Evolutionary conservation across 78 protist genomes (phyloP).

Genomic region (Emiliania huxleyi): DNA sequence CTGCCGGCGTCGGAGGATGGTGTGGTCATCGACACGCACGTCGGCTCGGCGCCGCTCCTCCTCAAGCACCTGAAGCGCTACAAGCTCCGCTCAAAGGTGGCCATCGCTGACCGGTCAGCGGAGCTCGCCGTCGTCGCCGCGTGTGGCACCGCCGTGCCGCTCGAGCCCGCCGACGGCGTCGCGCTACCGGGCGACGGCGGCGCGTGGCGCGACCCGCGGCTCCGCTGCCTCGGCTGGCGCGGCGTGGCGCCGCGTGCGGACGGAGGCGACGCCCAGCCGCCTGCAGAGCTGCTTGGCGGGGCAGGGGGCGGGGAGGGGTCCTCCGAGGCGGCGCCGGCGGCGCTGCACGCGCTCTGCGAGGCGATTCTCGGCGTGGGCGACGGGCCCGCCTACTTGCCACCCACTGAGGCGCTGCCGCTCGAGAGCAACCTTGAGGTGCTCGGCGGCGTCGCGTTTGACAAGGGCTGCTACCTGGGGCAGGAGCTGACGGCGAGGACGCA

Average conservation of each 20-base stretch:
- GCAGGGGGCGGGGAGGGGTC: not conserved
- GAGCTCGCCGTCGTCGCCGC: not conserved
- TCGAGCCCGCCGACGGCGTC: not conserved
- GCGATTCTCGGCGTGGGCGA: not conserved
- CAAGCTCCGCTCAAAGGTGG: not conserved
- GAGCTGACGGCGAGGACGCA: slow-evolving; percentile 75
- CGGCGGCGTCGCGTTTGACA: slow-evolving; percentile 65
- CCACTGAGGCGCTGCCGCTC: slow-evolving; percentile 41
- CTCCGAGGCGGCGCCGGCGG: not conserved
- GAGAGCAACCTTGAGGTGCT: slow-evolving; percentile 70
- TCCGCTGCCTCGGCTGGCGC: not conserved
- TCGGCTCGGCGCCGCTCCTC: not conserved
- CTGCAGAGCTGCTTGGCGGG: not conserved
- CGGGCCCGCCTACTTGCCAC: not conserved
- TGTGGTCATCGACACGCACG: not conserved
- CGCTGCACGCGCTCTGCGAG: not conserved
- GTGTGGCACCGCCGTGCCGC: not conserved
- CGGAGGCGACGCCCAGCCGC: not conserved
- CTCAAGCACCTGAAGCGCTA: not conserved
- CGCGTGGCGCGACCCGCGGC: not conserved
- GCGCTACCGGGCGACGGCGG: not conserved
- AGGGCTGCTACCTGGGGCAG: slow-evolving; percentile 86
- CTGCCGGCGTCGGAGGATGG: not conserved
- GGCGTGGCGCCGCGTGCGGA: not conserved
- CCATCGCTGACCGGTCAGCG: not conserved